Evolutionary conservation across 2,329 filamentous ascomycete species (phyloP).

Genomic region (Fusarium neocosmosporiellum): DNA sequence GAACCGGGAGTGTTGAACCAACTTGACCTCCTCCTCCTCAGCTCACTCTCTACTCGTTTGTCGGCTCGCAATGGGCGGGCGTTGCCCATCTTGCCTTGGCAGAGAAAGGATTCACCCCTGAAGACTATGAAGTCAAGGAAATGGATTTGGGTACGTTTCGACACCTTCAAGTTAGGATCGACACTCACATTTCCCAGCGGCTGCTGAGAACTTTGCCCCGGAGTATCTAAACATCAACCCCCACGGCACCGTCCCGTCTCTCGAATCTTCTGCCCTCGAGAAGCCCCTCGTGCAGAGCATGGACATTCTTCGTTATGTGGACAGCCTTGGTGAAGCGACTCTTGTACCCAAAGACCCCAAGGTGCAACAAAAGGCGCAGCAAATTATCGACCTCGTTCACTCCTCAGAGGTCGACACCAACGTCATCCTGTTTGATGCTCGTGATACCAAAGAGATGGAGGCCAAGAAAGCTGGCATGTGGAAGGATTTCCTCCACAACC

Average conservation of each 20-base stretch:
- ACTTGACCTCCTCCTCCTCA: neutral
- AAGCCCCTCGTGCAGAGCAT: constrained; percentile 22
- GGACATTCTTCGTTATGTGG: constrained; percentile 27
- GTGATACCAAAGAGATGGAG: constrained; percentile 18
- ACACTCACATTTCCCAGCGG: neutral
- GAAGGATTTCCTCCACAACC: constrained; percentile 13
- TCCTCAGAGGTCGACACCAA: constrained; percentile 22
- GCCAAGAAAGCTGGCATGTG: constrained; percentile 2
- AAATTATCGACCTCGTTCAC: constrained; percentile 31
- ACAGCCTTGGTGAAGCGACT: neutral
- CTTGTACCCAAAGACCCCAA: constrained; percentile 14
- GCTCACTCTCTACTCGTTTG: constrained; percentile 31
- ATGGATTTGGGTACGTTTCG: constrained; percentile 15
- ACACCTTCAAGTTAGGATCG: neutral
- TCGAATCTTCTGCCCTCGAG: constrained; percentile 19
- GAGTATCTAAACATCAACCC: constrained; percentile 34
- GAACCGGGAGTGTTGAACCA: neutral
- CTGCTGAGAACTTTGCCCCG: constrained; percentile 27
- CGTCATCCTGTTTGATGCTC: constrained; percentile 23
- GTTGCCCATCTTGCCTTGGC: constrained; percentile 31
- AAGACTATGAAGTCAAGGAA: constrained; percentile 26
- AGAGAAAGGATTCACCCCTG: constrained; percentile 27
- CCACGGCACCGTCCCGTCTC: constrained; percentile 30
- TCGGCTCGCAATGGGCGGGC: constrained; percentile 34
- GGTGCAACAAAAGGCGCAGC: constrained; percentile 6